A percentile compares a stretch with the other conserved stretches of the same genome.
These are phyloP conservation scores for Closterium sp. DNA, from an alignment of 139 green algal genomes.

Conservation along the genomic window DNA sequence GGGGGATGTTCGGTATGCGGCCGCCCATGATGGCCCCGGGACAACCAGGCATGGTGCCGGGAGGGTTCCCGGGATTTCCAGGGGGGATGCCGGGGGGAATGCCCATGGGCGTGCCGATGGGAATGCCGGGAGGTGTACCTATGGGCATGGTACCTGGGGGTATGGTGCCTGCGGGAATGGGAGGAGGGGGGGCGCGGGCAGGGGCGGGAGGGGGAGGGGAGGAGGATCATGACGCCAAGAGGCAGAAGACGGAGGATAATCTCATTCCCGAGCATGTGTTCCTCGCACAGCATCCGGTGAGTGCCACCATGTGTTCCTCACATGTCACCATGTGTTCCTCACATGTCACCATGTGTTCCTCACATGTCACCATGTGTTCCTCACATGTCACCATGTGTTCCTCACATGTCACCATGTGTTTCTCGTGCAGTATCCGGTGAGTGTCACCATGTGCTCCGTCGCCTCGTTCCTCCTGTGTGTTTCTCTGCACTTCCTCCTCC, in stretches of 20 bases:
- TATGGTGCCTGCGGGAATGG: neutral
- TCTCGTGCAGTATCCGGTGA: no score
- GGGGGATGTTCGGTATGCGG: neutral
- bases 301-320: neutral
- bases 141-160: neutral
- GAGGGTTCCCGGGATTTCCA: neutral
- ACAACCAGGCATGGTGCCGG: neutral
- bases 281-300: conserved; percentile 46
- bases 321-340: neutral
- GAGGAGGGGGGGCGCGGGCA: neutral
- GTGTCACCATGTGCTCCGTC: neutral
- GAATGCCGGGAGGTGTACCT: neutral
- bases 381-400: neutral
- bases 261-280: conserved; percentile 48
- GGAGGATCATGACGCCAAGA: conserved; percentile 53
- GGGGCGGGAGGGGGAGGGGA: neutral
- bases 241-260: conserved; percentile 41
- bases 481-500: neutral
- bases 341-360: no score
- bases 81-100: neutral
- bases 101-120: neutral
- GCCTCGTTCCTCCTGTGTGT: neutral
- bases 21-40: neutral
- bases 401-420: no score
- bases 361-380: no score